A percentile compares a stretch with the other conserved stretches of the same genome.
phyloP scores from a whole-genome alignment of 306 rosid genomes.

The Acacia melanoxylon region DNA sequence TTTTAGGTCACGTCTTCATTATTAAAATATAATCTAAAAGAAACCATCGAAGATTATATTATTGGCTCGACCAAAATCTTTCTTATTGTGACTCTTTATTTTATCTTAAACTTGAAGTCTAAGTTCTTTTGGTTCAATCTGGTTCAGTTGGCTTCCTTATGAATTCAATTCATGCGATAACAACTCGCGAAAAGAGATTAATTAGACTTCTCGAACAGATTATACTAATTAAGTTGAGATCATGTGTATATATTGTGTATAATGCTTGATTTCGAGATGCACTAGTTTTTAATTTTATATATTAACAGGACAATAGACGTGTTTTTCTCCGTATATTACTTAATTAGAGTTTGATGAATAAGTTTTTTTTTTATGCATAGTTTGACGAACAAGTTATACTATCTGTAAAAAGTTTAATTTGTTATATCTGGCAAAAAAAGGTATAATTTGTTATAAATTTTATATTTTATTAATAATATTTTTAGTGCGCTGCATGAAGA shows the following conservation, averaged over 20 bases:
- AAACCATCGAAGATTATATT: constrained; percentile 8
- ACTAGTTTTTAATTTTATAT: not conserved
- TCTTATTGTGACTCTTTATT: constrained; percentile 19
- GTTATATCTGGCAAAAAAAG: too few relatives aligned
- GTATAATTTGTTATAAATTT: too few relatives aligned
- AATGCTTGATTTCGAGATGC: not conserved
- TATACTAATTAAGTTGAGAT: not conserved
- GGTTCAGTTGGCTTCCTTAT: not conserved
- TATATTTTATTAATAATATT: too few relatives aligned
- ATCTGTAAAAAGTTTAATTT: too few relatives aligned
- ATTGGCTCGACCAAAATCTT: constrained; percentile 42
- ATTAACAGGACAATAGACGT: not conserved
- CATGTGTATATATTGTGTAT: not conserved
- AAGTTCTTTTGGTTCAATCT: not conserved
- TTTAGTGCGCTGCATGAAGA: too few relatives aligned
- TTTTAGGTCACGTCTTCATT: constrained; percentile 25
- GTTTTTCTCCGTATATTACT: not conserved
- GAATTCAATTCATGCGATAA: not conserved
- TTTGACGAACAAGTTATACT: too few relatives aligned
- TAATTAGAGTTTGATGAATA: not conserved
- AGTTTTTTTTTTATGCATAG: too few relatives aligned
- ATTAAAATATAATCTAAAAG: not conserved
- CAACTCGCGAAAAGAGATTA: not conserved
- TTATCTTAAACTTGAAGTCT: not conserved
- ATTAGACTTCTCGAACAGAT: not conserved